phyloP scores from a whole-genome alignment of 2,329 filamentous ascomycete species.

The Thyridium curvatum region DNA sequence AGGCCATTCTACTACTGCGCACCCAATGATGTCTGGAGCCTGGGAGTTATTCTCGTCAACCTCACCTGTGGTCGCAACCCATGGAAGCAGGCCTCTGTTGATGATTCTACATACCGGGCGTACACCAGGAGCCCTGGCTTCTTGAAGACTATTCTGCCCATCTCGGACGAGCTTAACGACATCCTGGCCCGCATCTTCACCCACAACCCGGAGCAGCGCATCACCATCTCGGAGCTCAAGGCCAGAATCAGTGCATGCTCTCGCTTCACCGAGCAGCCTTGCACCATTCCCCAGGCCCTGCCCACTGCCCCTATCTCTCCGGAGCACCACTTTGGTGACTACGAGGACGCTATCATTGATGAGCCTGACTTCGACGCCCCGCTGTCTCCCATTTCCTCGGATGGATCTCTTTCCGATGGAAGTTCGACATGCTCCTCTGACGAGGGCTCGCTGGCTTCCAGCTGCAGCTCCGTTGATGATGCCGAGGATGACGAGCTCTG shows the following conservation, averaged over 20 bases:
- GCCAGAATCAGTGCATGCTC: conserved; percentile 70
- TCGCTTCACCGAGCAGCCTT: conserved; percentile 53
- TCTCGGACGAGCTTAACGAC: conserved; percentile 82
- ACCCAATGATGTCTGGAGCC: conserved; percentile 94
- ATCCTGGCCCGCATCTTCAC: conserved; percentile 87
- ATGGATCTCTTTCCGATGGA: conserved; percentile 23
- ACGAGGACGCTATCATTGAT: conserved; percentile 36
- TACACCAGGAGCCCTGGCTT: conserved; percentile 82
- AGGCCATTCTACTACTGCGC: conserved; percentile 81
- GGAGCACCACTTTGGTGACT: conserved; percentile 31
- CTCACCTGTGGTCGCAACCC: conserved; percentile 96
- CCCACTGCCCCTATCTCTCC: conserved; percentile 36
- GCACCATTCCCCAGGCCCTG: conserved; percentile 21
- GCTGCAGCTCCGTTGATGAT: conserved; percentile 45
- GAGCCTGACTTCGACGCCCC: conserved; percentile 32
- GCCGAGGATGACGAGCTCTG: conserved; percentile 39
- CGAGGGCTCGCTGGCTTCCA: conserved; percentile 50
- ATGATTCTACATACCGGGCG: conserved; percentile 92
- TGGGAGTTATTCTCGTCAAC: conserved; percentile 98
- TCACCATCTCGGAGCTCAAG: conserved; percentile 74
- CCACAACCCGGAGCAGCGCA: conserved; percentile 74
- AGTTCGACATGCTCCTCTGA: conserved; percentile 42
- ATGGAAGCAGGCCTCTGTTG: conserved; percentile 91
- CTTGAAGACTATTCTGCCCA: conserved; percentile 83
- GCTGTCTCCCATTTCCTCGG: conserved; percentile 43